Percentiles rank a stretch among this genome's conserved stretches.
phyloP scores from a whole-genome alignment of 176 grass and related monocot species.

The Triticum dicoccoides region DNA sequence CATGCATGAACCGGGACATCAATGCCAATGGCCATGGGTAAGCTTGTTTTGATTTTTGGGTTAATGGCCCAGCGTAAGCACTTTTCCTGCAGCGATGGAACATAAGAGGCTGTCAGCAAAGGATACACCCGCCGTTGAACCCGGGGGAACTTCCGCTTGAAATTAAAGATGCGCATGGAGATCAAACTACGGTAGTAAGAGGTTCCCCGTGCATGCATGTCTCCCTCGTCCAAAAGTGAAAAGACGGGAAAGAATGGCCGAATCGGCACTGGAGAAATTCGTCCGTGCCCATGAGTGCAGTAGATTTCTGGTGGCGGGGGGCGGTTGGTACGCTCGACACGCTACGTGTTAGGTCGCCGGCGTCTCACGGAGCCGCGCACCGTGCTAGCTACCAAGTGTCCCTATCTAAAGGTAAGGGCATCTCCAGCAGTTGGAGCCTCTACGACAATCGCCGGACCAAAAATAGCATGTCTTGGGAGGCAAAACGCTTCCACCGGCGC shows the following conservation, averaged over 20 bases:
- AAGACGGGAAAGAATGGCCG: not conserved
- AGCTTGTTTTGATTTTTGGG: not conserved
- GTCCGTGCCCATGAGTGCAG: not conserved
- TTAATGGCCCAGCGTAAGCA: not conserved
- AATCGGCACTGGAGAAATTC: not conserved
- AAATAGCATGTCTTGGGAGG: too few species aligned
- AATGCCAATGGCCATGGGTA: not conserved
- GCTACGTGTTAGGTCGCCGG: too few species aligned
- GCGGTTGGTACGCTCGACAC: too few species aligned
- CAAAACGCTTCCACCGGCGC: too few species aligned
- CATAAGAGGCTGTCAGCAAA: not conserved
- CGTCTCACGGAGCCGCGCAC: too few species aligned
- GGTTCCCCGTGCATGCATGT: not conserved
- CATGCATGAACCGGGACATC: conserved; percentile 1
- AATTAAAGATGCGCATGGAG: not conserved
- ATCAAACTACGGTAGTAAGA: too few species aligned
- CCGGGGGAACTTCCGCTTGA: too few species aligned
- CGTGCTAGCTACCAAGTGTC: too few species aligned
- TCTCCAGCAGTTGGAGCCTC: too few species aligned
- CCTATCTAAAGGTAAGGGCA: too few species aligned
- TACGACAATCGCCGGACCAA: too few species aligned
- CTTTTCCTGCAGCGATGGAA: not conserved
- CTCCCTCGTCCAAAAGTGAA: not conserved
- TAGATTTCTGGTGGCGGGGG: not conserved
- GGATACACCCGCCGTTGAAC: not conserved